phyloP scores from a whole-genome alignment of 2,329 filamentous ascomycete genomes.

The Thielaviopsis populi region DNA sequence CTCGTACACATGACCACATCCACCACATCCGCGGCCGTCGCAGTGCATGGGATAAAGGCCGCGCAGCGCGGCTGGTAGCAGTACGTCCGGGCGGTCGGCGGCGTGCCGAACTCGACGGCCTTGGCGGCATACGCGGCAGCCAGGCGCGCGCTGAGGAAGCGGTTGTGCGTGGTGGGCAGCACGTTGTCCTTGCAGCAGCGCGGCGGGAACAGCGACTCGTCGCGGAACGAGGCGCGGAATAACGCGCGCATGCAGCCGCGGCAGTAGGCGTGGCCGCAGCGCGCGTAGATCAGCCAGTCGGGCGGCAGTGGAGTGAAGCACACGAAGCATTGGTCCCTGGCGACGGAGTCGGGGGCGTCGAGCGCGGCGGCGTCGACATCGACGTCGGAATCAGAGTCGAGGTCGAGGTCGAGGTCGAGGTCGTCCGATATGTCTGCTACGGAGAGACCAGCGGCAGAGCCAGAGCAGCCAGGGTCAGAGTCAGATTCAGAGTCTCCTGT shows the following conservation, averaged over 20 bases:
- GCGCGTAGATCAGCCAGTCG: constrained; percentile 9
- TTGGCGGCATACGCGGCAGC: constrained; percentile 29
- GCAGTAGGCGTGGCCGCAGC: constrained; percentile 38
- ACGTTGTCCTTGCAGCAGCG: constrained; percentile 35
- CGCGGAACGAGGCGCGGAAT: constrained; percentile 29
- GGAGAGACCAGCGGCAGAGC: background rate
- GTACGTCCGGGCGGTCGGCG: constrained; percentile 31
- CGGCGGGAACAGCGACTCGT: constrained; percentile 41
- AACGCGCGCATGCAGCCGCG: constrained; percentile 31
- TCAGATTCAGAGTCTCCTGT: background rate
- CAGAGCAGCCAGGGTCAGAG: background rate
- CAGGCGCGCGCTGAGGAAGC: constrained; percentile 26
- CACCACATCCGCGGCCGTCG: background rate
- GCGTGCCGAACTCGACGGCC: constrained; percentile 33
- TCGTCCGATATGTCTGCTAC: background rate
- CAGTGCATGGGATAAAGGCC: constrained; percentile 28
- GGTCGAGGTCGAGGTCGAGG: background rate
- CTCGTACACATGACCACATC: background rate
- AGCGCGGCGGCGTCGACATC: background rate
- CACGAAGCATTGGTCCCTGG: background rate
- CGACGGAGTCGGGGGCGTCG: background rate
- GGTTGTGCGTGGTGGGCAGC: constrained; percentile 23
- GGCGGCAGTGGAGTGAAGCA: background rate
- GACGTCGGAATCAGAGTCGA: background rate
- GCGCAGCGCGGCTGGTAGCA: constrained; percentile 33